Evolutionary conservation across 1,284 basidiomycete genomes (phyloP), one percentile per base, ranked within the genome.

Genomic region (Boletellus deceptivus): DNA sequence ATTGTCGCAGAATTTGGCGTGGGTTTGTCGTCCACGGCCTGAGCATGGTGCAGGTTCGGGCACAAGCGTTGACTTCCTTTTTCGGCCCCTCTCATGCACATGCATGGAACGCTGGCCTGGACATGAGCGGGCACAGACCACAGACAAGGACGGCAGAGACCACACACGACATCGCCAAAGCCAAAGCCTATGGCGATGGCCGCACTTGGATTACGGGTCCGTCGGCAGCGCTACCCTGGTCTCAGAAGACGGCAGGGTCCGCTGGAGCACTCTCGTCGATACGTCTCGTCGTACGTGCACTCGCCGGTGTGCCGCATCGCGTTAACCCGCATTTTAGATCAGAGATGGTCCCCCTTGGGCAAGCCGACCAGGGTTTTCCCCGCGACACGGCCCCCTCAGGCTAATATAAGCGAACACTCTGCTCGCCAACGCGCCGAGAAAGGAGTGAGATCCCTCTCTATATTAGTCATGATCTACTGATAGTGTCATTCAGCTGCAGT

Each of bases 91-190:
- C 4, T 17, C n/a, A 84, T 84, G 80, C 80, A 86, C n/a, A 84
- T 84, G 80, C 80, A 86, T 87, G 83, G 80, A 83, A 66, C 70
- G 72, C 63, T 88, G 84, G 84, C 84, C 83, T 35, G 67, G 72
- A 58, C 73, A 78, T 73, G 70, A 71, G 60, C 68, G 29, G 38
- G 27, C 43, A 38, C 54, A 45, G 20, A 31, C 18, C 13, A 16
- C 43, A 4, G 52, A 53, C 25, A 36, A 55, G 24, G 47, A 55
- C 10, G 44, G 33, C 35, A 70, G 59, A 20, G 20, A 20, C 20
- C 20, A 20, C 20, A 20, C 20, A 53, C 59, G 55, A 65, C 27
- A 29, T 8, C 34, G 1, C 33, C 24, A 36, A 39, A 55, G 60
- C 4, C 17, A 55, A 16, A 50, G 31, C 18, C 48, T 55, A 31